phyloP scores from a whole-genome alignment of 148 eudicot genomes.

The Silene latifolia region DNA sequence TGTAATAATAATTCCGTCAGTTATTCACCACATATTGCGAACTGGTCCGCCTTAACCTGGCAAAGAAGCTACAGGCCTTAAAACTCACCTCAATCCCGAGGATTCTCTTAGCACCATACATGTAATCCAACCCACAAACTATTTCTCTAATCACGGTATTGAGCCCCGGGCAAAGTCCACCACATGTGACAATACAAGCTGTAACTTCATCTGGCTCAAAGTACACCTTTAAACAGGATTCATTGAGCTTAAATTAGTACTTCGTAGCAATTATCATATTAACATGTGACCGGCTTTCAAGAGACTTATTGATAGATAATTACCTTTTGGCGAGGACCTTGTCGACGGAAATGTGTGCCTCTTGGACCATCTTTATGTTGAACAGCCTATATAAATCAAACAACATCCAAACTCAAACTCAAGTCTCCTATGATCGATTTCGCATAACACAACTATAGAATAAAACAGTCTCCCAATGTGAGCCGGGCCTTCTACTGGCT shows the following conservation, averaged over 20 bases:
- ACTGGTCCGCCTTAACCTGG: not conserved
- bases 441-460: no score
- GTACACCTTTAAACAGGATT: constrained; percentile 49
- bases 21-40: not conserved
- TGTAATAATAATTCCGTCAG: not conserved
- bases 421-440: constrained; percentile 5
- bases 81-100: constrained; percentile 71
- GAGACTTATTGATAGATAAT: not conserved
- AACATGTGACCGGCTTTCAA: no score
- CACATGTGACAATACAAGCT: constrained; percentile 84
- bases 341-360: constrained; percentile 82
- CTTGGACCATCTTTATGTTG: constrained; percentile 69
- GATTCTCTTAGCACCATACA: constrained; percentile 72
- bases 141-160: constrained; percentile 88
- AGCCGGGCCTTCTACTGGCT: no score
- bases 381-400: constrained; percentile 47
- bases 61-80: not conserved
- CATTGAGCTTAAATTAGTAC: not conserved
- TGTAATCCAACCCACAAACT: constrained; percentile 65
- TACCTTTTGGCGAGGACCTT: constrained; percentile 85
- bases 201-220: constrained; percentile 68
- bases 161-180: constrained; percentile 86
- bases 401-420: constrained; percentile 17
- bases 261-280: not conserved
- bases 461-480: no score